Evolutionary conservation across 306 rosid species (phyloP).

Genomic region (Ziziphus jujuba): DNA sequence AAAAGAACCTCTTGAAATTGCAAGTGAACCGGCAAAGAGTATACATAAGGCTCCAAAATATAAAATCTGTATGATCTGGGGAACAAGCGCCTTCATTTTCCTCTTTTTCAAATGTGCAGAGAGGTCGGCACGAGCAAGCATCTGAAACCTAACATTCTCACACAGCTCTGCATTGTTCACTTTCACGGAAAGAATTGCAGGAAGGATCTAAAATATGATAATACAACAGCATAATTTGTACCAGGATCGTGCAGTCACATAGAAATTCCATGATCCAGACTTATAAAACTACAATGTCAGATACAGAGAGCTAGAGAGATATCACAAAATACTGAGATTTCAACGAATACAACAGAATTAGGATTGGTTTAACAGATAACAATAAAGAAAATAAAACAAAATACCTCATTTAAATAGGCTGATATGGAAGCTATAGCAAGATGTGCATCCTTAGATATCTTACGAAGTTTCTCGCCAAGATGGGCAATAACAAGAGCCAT

Average conservation of each 20-base stretch:
- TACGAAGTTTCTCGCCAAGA: slow-evolving; percentile 70
- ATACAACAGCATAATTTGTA: neutral
- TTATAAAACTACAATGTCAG: too few relatives aligned
- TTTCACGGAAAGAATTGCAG: slow-evolving; percentile 84
- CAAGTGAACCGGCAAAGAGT: slow-evolving; percentile 53
- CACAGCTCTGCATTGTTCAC: slow-evolving; percentile 67
- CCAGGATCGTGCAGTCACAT: neutral
- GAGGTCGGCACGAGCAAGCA: slow-evolving; percentile 62
- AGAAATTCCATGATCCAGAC: neutral
- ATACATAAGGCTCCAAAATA: slow-evolving; percentile 57
- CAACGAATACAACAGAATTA: neutral
- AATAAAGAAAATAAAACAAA: too few relatives aligned
- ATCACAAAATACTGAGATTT: neutral
- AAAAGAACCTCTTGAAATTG: slow-evolving; percentile 62
- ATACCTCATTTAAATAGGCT: slow-evolving; percentile 83
- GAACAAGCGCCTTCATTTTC: slow-evolving; percentile 85
- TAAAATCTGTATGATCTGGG: slow-evolving; percentile 68
- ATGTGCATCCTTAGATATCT: slow-evolving; percentile 65
- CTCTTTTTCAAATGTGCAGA: slow-evolving; percentile 59
- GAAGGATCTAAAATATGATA: slow-evolving; percentile 56
- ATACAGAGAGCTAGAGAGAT: too few relatives aligned
- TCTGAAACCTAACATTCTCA: slow-evolving; percentile 70
- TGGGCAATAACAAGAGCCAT: slow-evolving; percentile 55
- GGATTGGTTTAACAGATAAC: neutral
- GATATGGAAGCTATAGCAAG: slow-evolving; percentile 75